Evolutionary conservation across 495 filamentous ascomycete genomes (phyloP).

Genomic region (Baudoinia panamericana): DNA sequence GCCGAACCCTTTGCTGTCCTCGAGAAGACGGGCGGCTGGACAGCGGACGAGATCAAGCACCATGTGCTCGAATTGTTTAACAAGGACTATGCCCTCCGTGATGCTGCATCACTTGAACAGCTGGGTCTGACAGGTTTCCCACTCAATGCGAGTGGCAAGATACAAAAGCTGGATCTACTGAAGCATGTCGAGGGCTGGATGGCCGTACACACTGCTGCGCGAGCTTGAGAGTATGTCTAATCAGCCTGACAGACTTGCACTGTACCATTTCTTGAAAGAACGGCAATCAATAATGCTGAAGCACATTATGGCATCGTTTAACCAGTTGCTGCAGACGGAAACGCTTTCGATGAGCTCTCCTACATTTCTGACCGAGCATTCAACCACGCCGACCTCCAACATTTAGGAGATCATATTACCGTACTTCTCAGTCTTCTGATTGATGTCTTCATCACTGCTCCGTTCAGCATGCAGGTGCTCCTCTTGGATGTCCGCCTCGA

Average conservation of each 20-base stretch:
- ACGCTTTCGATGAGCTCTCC: too few relatives aligned
- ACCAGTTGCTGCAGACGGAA: too few relatives aligned
- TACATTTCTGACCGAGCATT: too few relatives aligned
- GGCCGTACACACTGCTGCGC: too few relatives aligned
- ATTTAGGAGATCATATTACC: constrained; percentile 2
- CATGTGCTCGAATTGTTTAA: constrained; percentile 1
- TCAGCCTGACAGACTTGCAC: too few relatives aligned
- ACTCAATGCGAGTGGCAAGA: constrained; percentile 8
- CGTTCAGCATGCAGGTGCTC: constrained; percentile 1
- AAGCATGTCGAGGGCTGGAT: neutral
- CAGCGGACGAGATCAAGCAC: constrained; percentile 1
- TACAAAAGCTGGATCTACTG: constrained; percentile 6
- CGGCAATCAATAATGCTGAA: too few relatives aligned
- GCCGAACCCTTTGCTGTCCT: constrained; percentile 7
- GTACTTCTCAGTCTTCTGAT: constrained; percentile 10
- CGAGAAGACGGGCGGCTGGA: neutral
- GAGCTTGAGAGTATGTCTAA: too few relatives aligned
- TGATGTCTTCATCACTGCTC: constrained; percentile 13
- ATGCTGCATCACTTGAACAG: constrained; percentile 1
- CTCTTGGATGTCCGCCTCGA: constrained; percentile 30
- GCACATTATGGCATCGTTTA: too few relatives aligned
- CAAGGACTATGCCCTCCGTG: constrained; percentile 4
- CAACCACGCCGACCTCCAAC: too few relatives aligned
- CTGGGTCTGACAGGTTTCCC: constrained; percentile 3
- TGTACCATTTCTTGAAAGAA: too few relatives aligned